Conservation (phyloP, 106 monocot species). For the Ottelia alismoides region DNA sequence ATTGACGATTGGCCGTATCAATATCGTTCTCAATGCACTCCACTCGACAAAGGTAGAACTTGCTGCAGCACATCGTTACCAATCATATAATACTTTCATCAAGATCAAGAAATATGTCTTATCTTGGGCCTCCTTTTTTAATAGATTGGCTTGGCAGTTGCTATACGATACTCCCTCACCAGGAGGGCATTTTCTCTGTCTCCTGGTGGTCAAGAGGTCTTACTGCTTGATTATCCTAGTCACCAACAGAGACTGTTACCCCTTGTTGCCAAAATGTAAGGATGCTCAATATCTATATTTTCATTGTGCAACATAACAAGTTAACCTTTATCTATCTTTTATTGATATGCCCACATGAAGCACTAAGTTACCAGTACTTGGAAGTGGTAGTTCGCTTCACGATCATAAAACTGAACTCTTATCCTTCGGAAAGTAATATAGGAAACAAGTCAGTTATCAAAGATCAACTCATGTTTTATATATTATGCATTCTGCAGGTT, state of each 20-base stretch:
- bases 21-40: slow-evolving; percentile 45
- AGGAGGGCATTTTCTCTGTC: slow-evolving; percentile 72
- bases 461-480: not conserved
- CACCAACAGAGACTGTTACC: slow-evolving; percentile 87
- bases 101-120: not conserved
- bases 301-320: not conserved
- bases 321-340: not conserved
- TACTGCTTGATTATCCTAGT: slow-evolving; percentile 91
- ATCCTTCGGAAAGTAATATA: not conserved
- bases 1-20: slow-evolving; percentile 79
- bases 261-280: slow-evolving; percentile 83
- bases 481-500: slow-evolving; percentile 46
- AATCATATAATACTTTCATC: not conserved
- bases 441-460: not conserved
- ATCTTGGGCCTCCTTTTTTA: slow-evolving; percentile 3
- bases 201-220: slow-evolving; percentile 47
- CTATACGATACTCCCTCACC: slow-evolving; percentile 72
- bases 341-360: too few relatives aligned
- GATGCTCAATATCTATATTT: not conserved
- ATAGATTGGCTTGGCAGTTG: slow-evolving; percentile 75
- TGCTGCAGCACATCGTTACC: not conserved
- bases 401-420: not conserved
- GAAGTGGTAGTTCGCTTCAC: not conserved
- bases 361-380: not conserved
- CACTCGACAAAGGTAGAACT: slow-evolving; percentile 62